Evolutionary conservation across 305 asterid species (phyloP).

Genomic region (Andrographis paniculata): DNA sequence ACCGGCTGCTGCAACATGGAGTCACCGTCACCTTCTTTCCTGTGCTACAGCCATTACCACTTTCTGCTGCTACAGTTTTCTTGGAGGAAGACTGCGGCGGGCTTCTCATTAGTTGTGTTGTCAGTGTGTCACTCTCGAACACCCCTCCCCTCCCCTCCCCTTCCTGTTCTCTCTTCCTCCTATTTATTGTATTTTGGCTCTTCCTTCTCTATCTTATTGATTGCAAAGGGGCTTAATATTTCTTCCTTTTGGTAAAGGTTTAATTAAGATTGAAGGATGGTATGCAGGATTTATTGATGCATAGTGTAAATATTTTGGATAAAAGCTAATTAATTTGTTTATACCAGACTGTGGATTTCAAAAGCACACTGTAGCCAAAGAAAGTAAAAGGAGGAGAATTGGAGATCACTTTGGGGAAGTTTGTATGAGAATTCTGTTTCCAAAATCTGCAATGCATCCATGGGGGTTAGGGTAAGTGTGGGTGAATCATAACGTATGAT

Average conservation of each 20-base stretch:
- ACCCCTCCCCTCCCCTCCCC: not conserved
- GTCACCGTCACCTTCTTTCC: no score
- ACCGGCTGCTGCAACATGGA: constrained; percentile 28
- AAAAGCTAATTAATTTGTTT: no score
- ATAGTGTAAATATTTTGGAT: no score
- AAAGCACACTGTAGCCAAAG: not conserved
- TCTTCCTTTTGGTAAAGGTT: no score
- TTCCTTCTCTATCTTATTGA: no score
- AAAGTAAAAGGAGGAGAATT: constrained; percentile 4
- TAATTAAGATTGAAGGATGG: no score
- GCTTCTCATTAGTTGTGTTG: constrained; percentile 19
- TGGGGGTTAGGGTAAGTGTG: no score
- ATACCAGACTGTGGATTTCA: constrained; percentile 7
- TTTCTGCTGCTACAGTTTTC: not conserved
- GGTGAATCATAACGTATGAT: not conserved
- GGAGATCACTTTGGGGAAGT: not conserved
- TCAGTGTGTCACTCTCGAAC: constrained; percentile 5
- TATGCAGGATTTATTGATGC: no score
- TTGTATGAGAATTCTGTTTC: constrained; percentile 2
- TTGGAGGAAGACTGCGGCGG: constrained; percentile 10
- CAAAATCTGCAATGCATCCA: constrained; percentile 9
- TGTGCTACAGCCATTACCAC: not conserved
- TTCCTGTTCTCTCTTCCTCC: constrained; percentile 9
- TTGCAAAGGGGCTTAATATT: no score
- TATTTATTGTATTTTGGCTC: constrained; percentile 18